Percentiles rank a stretch among this genome's conserved stretches.
phyloP scores from a whole-genome alignment of 2,329 filamentous ascomycete species.

The Periglandula ipomoeae region DNA sequence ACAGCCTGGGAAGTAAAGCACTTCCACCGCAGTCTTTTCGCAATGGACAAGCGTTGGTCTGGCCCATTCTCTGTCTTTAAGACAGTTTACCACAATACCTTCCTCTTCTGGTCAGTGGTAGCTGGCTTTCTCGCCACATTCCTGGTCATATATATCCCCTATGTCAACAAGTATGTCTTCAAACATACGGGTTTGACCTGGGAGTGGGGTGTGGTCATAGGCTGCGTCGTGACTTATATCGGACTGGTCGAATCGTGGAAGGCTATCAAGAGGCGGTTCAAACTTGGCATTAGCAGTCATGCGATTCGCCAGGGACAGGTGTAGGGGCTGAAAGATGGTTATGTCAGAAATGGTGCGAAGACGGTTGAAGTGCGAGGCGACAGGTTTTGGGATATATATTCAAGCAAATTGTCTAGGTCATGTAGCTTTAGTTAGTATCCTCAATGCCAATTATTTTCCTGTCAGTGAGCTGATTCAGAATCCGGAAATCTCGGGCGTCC shows the following conservation, averaged over 20 bases:
- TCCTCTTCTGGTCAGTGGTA: constrained; percentile 56
- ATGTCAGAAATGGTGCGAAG: neutral
- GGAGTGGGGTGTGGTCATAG: constrained; percentile 63
- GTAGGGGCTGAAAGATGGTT: neutral
- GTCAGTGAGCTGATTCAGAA: no score
- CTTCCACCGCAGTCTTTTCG: constrained; percentile 59
- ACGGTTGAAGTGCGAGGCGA: constrained; percentile 9
- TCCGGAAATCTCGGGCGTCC: no score
- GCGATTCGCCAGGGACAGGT: neutral
- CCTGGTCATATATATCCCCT: constrained; percentile 58
- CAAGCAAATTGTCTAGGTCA: constrained; percentile 17
- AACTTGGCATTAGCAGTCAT: constrained; percentile 23
- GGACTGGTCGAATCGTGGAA: constrained; percentile 61
- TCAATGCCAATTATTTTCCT: constrained; percentile 20
- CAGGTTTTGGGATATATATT: constrained; percentile 22
- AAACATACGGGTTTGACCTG: constrained; percentile 59
- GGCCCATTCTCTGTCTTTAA: constrained; percentile 42
- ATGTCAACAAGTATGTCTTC: constrained; percentile 57
- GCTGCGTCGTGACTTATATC: constrained; percentile 51
- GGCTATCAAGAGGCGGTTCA: constrained; percentile 48
- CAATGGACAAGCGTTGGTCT: constrained; percentile 46
- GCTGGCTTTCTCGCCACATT: constrained; percentile 51
- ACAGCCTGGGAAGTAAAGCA: constrained; percentile 69
- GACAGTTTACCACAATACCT: constrained; percentile 61
- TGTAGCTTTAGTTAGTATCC: constrained; percentile 19